A percentile compares a stretch with the other conserved stretches of the same genome.
These are phyloP conservation scores for Aspergillus funiculosus DNA, from an alignment of 495 filamentous ascomycete genomes.

Conservation along the genomic window DNA sequence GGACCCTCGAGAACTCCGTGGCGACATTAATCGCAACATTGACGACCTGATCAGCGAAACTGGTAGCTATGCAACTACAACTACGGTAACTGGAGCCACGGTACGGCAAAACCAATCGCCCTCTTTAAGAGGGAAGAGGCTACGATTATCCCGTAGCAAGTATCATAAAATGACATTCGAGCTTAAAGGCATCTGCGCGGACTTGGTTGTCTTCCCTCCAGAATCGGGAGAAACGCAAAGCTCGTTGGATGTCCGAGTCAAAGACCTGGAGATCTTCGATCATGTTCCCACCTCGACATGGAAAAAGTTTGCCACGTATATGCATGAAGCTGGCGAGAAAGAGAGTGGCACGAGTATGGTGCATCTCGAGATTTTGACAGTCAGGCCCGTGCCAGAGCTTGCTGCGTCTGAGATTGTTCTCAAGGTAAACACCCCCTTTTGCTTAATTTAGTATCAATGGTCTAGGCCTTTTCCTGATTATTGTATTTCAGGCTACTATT, in stretches of 20 bases:
- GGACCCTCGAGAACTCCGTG: conserved; percentile 72
- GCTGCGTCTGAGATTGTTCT: conserved; percentile 88
- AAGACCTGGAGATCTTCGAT: conserved; percentile 86
- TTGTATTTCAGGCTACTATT: conserved; percentile 54
- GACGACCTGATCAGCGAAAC: conserved; percentile 86
- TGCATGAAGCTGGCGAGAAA: conserved; percentile 76
- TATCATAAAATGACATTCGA: conserved; percentile 95
- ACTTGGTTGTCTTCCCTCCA: conserved; percentile 78
- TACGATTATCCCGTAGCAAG: conserved; percentile 78
- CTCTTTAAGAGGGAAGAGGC: conserved; percentile 47
- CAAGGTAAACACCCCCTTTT: conserved; percentile 43
- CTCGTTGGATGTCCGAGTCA: conserved; percentile 74
- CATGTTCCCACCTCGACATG: conserved; percentile 93
- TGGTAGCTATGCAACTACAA: conserved; percentile 71
- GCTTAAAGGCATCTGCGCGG: conserved; percentile 76
- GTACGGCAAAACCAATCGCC: conserved; percentile 44
- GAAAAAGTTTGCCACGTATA: conserved; percentile 96
- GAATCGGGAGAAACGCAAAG: conserved; percentile 73
- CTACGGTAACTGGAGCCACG: conserved; percentile 56
- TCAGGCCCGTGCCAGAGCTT: conserved; percentile 74
- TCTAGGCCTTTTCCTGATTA: conserved; percentile 1
- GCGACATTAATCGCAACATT: conserved; percentile 79
- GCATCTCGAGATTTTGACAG: conserved; percentile 80
- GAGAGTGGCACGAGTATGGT: conserved; percentile 84
- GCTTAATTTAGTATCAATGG: neutral